phyloP scores from a whole-genome alignment of 768 basidiomycete genomes.

The Trametes coccinea region DNA sequence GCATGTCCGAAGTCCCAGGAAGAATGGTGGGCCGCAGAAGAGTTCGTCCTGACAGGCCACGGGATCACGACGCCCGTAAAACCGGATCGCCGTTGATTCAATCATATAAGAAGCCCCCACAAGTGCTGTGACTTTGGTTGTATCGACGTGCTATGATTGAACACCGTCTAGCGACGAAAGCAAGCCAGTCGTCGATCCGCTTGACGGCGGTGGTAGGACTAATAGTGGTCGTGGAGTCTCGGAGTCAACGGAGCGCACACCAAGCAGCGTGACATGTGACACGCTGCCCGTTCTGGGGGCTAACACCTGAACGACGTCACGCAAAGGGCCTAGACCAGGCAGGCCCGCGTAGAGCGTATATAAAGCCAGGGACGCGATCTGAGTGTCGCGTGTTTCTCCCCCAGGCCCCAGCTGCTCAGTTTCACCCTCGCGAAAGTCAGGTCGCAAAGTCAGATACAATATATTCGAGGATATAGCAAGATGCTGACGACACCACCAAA shows the following conservation, averaged over 20 bases:
- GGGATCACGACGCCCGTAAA: too few species aligned
- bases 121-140: too few species aligned
- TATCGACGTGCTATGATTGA: too few species aligned
- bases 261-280: neutral
- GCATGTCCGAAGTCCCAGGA: too few species aligned
- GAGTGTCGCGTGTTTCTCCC: neutral
- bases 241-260: neutral
- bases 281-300: neutral
- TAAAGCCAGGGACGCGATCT: neutral
- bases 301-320: slow-evolving; percentile 4
- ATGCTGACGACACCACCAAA: slow-evolving; percentile 10
- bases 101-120: too few species aligned
- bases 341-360: neutral
- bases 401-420: neutral
- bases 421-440: too few species aligned
- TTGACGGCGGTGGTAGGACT: too few species aligned
- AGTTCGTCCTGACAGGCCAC: too few species aligned
- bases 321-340: slow-evolving; percentile 7
- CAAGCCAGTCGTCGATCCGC: too few species aligned
- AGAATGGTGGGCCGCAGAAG: too few species aligned
- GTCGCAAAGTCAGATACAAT: neutral
- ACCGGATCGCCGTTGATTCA: too few species aligned
- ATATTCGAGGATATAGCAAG: neutral
- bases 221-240: neutral
- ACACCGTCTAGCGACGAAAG: too few species aligned